Evolutionary conservation across 495 filamentous ascomycete species (phyloP).

Genomic region (Articulospora tetracladia): DNA sequence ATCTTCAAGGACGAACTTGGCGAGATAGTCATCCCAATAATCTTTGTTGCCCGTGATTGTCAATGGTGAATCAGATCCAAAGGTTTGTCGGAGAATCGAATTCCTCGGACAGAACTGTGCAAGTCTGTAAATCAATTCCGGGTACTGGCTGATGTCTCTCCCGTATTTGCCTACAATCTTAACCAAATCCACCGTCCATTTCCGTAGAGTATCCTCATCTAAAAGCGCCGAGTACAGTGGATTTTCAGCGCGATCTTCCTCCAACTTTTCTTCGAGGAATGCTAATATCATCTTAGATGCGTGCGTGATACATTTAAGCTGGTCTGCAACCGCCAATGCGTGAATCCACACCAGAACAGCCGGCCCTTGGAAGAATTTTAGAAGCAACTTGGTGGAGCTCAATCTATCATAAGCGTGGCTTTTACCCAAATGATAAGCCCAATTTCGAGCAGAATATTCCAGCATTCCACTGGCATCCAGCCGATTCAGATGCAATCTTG

Average conservation of each 20-base stretch:
- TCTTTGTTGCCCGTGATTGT: neutral
- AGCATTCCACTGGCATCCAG: neutral
- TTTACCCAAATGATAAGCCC: constrained; percentile 3
- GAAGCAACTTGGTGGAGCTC: neutral
- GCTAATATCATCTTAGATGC: neutral
- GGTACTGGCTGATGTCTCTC: neutral
- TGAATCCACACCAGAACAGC: constrained; percentile 1
- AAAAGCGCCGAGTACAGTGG: neutral
- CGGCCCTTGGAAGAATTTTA: constrained; percentile 1
- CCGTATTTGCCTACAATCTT: constrained; percentile 9
- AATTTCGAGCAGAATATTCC: constrained; percentile 4
- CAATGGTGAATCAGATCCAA: neutral
- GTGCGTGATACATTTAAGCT: neutral
- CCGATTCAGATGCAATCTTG: neutral
- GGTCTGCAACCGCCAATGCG: neutral
- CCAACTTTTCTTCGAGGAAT: neutral
- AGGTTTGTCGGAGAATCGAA: neutral
- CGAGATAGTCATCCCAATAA: constrained; percentile 10
- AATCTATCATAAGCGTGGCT: neutral
- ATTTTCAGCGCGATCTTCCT: neutral
- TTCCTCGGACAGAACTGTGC: constrained; percentile 3
- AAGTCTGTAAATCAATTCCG: neutral
- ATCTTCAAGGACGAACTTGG: neutral
- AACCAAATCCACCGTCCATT: constrained; percentile 2
- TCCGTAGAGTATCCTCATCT: neutral